Percentiles rank a stretch among this genome's conserved stretches.
phyloP scores from a whole-genome alignment of 202 grass and related monocot genomes.

The Saccharum hybrid region DNA sequence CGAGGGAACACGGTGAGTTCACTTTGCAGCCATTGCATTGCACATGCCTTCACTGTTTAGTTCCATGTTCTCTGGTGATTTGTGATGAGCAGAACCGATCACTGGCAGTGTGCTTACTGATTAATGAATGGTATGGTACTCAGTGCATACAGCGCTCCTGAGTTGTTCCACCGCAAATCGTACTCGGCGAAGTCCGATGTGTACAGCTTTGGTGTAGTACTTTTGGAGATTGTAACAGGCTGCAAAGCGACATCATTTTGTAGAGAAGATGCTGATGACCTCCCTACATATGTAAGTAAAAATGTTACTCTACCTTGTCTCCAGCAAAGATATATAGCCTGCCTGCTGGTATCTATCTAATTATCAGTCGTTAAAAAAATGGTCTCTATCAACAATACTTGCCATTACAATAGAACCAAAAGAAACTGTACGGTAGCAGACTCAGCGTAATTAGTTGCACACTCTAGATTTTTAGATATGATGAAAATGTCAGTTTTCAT shows the following conservation, averaged over 20 bases:
- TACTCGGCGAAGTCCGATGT: conserved; percentile 34
- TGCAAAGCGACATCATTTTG: neutral
- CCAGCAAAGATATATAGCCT: too few species aligned
- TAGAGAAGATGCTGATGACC: conserved; percentile 19
- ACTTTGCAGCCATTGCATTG: too few species aligned
- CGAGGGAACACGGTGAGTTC: too few species aligned
- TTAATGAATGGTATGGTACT: neutral
- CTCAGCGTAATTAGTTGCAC: neutral
- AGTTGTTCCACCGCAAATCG: neutral
- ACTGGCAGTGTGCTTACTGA: neutral
- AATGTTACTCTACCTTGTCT: too few species aligned
- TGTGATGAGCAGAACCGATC: neutral
- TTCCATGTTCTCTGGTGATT: too few species aligned
- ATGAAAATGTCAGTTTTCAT: neutral
- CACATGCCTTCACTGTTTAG: too few species aligned
- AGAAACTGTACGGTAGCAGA: neutral
- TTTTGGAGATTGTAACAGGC: conserved; percentile 35
- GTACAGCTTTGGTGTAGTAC: conserved; percentile 29
- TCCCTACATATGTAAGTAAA: too few species aligned
- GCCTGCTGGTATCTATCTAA: too few species aligned
- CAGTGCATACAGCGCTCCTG: conserved; percentile 32
- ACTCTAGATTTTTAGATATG: neutral
- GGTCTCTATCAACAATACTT: neutral
- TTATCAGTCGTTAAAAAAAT: too few species aligned
- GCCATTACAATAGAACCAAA: too few species aligned